Conservation (phyloP, 2,329 filamentous ascomycete genomes). For the Cryphonectria carpinicola region DNA sequence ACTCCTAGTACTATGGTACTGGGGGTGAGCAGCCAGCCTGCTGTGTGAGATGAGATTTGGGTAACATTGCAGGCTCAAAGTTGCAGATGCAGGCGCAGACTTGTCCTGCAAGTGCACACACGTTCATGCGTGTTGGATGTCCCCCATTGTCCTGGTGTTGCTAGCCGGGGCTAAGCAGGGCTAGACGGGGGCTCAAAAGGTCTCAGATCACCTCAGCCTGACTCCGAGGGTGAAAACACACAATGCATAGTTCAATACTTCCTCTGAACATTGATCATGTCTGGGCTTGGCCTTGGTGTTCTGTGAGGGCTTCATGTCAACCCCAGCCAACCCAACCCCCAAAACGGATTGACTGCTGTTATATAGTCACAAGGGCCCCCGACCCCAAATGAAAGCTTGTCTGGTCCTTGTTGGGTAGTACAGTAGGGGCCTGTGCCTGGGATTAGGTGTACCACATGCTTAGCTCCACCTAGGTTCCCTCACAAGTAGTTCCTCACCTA, state of each 20-base stretch:
- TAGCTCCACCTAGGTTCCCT: not conserved
- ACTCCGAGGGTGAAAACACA: not conserved
- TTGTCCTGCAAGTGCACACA: not conserved
- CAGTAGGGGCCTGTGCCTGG: constrained; percentile 5
- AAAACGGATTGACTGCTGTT: not conserved
- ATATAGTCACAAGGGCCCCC: not conserved
- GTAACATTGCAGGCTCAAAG: not conserved
- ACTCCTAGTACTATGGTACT: not conserved
- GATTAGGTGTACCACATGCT: not conserved
- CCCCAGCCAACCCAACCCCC: not conserved
- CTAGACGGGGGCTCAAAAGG: not conserved
- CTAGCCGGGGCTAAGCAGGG: not conserved
- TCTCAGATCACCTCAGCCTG: not conserved
- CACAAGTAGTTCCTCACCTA: constrained; percentile 3
- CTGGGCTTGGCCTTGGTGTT: not conserved
- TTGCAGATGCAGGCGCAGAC: not conserved
- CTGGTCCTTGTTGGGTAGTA: constrained; percentile 4
- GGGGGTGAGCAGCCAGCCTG: not conserved
- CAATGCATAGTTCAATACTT: not conserved
- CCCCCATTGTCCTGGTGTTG: constrained; percentile 1
- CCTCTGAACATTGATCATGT: not conserved
- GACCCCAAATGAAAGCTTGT: not conserved
- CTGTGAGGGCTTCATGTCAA: not conserved
- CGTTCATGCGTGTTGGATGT: not conserved
- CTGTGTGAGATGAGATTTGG: not conserved